Evolutionary conservation across 192 early-diverging fungal genomes (phyloP).

Genomic region (Chytriomyces confervae): DNA sequence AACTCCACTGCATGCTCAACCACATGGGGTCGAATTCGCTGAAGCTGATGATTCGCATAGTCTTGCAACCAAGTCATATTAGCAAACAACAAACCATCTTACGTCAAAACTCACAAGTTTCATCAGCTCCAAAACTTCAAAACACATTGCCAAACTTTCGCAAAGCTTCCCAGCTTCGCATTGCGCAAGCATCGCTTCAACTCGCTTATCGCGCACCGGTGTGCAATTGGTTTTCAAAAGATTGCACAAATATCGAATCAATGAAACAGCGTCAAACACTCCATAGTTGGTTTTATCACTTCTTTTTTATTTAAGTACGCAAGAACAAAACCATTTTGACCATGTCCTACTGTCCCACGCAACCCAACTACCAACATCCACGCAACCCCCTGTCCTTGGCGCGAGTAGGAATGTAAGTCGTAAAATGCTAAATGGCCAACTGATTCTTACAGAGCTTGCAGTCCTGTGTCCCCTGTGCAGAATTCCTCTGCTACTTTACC

Average conservation of each 20-base stretch:
- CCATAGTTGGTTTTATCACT: too few relatives aligned
- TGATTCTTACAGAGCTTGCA: too few relatives aligned
- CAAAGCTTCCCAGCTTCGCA: conserved; percentile 66
- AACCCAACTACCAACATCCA: too few relatives aligned
- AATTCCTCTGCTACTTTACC: too few relatives aligned
- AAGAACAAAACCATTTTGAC: too few relatives aligned
- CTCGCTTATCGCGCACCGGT: conserved; percentile 65
- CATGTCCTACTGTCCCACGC: too few relatives aligned
- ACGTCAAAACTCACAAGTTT: conserved; percentile 57
- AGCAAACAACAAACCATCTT: not conserved
- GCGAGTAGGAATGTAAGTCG: too few relatives aligned
- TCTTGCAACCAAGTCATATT: conserved; percentile 42
- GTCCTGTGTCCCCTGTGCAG: too few relatives aligned
- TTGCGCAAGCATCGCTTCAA: conserved; percentile 65
- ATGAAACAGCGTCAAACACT: conserved; percentile 62
- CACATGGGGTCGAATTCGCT: conserved; percentile 67
- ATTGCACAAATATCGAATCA: conserved; percentile 66
- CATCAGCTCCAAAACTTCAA: conserved; percentile 77
- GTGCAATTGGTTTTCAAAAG: conserved; percentile 73
- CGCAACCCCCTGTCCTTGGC: too few relatives aligned
- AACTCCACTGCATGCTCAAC: conserved; percentile 69
- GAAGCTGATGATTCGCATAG: conserved; percentile 70
- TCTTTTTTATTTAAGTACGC: too few relatives aligned
- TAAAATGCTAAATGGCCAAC: too few relatives aligned
- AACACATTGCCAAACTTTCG: conserved; percentile 71